These are phyloP conservation scores for Pythium folliculosum DNA, from an alignment of 352 stramenopile genomes.

Conservation along the genomic window DNA sequence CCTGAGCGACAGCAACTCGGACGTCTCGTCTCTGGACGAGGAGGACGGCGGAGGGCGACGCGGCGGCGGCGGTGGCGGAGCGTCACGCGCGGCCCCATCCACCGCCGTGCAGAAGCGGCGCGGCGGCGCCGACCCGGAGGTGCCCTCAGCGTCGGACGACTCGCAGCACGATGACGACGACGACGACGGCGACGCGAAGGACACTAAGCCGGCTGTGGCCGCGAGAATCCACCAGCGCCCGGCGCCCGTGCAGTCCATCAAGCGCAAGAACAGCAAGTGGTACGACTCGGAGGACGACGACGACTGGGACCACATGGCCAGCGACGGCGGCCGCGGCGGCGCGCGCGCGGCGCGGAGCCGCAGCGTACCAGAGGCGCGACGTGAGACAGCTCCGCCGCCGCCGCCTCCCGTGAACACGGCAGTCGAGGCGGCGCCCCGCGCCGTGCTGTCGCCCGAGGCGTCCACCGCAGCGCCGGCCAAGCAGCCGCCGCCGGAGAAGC, in stretches of 20 bases:
- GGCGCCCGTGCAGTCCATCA: conserved; percentile 3
- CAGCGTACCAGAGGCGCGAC: neutral
- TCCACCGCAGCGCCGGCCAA: neutral
- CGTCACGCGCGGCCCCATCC: no score
- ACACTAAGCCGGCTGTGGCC: conserved; percentile 10
- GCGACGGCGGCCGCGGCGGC: conserved; percentile 7
- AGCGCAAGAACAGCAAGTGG: conserved; percentile 31
- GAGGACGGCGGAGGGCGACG: neutral
- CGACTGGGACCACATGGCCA: conserved; percentile 21
- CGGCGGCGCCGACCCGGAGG: conserved; percentile 14
- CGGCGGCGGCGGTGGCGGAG: neutral
- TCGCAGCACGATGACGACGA: conserved; percentile 38
- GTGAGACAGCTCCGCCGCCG: neutral
- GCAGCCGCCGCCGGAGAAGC: conserved; percentile 33
- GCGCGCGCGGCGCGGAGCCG: neutral
- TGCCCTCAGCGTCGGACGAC: conserved; percentile 10
- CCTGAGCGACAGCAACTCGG: conserved; percentile 61
- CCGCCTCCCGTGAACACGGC: no score
- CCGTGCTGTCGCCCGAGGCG: conserved; percentile 6
- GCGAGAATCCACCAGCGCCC: conserved; percentile 17
- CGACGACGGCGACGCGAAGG: conserved; percentile 11
- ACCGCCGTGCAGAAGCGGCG: neutral
- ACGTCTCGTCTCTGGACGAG: conserved; percentile 38
- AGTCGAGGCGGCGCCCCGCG: neutral
- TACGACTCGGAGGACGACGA: conserved; percentile 31